These are phyloP conservation scores for Teunomyces tritomae DNA, from an alignment of 805 yeast genomes.

Conservation along the genomic window DNA sequence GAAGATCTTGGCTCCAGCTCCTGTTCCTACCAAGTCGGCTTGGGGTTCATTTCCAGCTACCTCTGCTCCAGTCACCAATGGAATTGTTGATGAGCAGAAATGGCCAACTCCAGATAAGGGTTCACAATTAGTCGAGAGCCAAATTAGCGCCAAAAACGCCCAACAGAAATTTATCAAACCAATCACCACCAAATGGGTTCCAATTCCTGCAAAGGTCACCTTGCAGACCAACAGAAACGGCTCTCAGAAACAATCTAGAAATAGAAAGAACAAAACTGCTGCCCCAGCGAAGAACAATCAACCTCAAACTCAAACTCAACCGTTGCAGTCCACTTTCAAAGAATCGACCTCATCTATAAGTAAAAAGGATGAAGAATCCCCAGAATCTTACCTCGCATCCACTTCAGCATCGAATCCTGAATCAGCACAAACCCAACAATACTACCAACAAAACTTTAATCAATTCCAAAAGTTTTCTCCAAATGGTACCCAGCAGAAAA, in stretches of 20 bases:
- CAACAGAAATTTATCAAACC: conserved; percentile 41
- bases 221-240: conserved; percentile 35
- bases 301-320: not conserved
- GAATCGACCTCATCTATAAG: conserved; percentile 6
- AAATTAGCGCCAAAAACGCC: conserved; percentile 10
- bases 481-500: conserved; percentile 20
- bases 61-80: conserved; percentile 8
- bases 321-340: conserved; percentile 3
- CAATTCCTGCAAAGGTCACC: conserved; percentile 41
- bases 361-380: conserved; percentile 8
- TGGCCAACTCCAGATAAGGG: conserved; percentile 43
- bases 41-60: conserved; percentile 33
- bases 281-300: conserved; percentile 16
- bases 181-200: conserved; percentile 44
- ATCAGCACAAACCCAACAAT: conserved; percentile 7
- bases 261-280: conserved; percentile 28
- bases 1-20: conserved; percentile 44
- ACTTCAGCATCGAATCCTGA: conserved; percentile 3
- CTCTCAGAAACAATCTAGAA: conserved; percentile 19
- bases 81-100: conserved; percentile 38
- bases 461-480: conserved; percentile 12
- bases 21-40: conserved; percentile 42
- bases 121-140: conserved; percentile 14
- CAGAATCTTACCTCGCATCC: conserved; percentile 3
- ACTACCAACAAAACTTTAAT: conserved; percentile 11